A percentile compares a stretch with the other conserved stretches of the same genome.
These are phyloP conservation scores for Zizania palustris DNA, from an alignment of 202 grass and related monocot species.

Conservation along the genomic window DNA sequence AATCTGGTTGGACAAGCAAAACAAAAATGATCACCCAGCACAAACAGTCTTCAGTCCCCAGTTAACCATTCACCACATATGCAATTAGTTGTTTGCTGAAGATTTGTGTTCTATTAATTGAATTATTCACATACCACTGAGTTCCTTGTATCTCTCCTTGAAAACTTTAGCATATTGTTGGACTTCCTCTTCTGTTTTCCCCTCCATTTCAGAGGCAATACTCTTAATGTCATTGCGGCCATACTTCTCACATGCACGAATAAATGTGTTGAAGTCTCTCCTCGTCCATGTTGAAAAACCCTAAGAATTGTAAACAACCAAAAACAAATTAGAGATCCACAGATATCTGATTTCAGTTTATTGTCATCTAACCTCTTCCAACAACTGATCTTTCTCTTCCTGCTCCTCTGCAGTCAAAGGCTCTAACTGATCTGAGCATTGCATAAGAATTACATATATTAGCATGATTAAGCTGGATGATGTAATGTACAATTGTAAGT, in stretches of 20 bases:
- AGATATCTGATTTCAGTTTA: neutral
- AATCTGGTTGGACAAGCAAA: slow-evolving; percentile 59
- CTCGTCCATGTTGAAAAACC: slow-evolving; percentile 94
- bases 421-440: slow-evolving; percentile 67
- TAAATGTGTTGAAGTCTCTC: slow-evolving; percentile 96
- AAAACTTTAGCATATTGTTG: slow-evolving; percentile 88
- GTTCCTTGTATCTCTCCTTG: slow-evolving; percentile 88
- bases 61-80: slow-evolving; percentile 10
- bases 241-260: slow-evolving; percentile 95
- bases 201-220: slow-evolving; percentile 93
- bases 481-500: slow-evolving; percentile 13
- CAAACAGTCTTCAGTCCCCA: neutral
- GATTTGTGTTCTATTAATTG: neutral
- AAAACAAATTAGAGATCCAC: neutral
- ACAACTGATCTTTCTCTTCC: slow-evolving; percentile 84
- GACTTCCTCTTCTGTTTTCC: slow-evolving; percentile 97
- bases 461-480: slow-evolving; percentile 27
- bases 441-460: slow-evolving; percentile 40
- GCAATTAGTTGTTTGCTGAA: neutral
- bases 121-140: slow-evolving; percentile 66
- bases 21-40: slow-evolving; percentile 18
- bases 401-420: slow-evolving; percentile 86
- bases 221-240: slow-evolving; percentile 91
- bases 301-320: slow-evolving; percentile 41
- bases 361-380: slow-evolving; percentile 70